Evolutionary conservation across 2,329 filamentous ascomycete genomes (phyloP).

Genomic region (Fusarium cicatricum): DNA sequence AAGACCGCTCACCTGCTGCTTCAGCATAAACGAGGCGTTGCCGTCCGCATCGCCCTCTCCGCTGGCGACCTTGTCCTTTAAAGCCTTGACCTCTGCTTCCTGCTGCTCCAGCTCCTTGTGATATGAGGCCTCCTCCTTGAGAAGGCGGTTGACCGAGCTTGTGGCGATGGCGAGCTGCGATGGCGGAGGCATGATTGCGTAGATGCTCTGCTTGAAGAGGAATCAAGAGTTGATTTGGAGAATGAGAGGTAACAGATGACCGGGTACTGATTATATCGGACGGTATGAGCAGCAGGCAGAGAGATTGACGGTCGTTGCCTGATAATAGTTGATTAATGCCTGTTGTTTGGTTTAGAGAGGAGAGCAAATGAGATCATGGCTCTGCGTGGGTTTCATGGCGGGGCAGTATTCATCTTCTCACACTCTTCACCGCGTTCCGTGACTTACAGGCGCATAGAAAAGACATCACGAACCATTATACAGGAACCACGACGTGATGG

Average conservation of each 20-base stretch:
- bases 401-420: conserved; percentile 29
- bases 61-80: conserved; percentile 67
- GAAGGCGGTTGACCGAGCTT: conserved; percentile 79
- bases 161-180: conserved; percentile 82
- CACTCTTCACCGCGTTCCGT: conserved; percentile 7
- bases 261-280: neutral
- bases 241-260: too few relatives aligned
- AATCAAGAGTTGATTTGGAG: neutral
- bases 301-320: conserved; percentile 6
- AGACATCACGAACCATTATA: neutral
- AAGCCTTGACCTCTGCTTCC: conserved; percentile 72
- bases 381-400: conserved; percentile 40
- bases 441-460: neutral
- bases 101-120: conserved; percentile 85
- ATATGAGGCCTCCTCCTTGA: conserved; percentile 93
- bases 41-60: conserved; percentile 65
- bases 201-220: neutral
- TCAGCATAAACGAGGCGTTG: conserved; percentile 81
- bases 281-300: conserved; percentile 1
- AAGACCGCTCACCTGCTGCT: conserved; percentile 76
- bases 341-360: conserved; percentile 27
- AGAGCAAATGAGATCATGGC: conserved; percentile 43
- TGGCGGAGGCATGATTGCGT: conserved; percentile 73
- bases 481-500: neutral
- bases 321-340: conserved; percentile 27